These are phyloP conservation scores for Dictyostelium gargantuum DNA, from an alignment of 208 protist species.

Conservation along the genomic window DNA sequence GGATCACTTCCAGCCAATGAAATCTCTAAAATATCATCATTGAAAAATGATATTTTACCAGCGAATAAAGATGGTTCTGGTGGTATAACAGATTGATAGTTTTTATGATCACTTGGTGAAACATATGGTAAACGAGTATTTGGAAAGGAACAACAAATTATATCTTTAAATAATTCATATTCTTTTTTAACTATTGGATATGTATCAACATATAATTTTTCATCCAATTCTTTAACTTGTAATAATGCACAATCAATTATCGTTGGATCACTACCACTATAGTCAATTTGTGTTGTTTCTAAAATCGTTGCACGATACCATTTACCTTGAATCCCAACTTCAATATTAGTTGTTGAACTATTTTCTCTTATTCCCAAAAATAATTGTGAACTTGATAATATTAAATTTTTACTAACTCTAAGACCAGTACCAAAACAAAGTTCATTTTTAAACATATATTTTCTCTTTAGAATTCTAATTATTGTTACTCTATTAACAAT, in stretches of 20 bases:
- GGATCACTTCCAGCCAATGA: not conserved
- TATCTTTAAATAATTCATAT: not conserved
- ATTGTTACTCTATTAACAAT: slow-evolving; percentile 1
- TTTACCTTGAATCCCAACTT: not conserved
- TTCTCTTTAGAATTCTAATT: not conserved
- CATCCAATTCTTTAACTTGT: not conserved
- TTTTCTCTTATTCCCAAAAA: not conserved
- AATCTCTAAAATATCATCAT: not conserved
- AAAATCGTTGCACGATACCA: not conserved
- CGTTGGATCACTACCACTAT: not conserved
- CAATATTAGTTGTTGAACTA: not conserved
- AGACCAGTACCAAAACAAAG: not conserved
- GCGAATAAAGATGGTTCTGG: not conserved
- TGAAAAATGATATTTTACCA: not conserved
- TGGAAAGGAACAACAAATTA: not conserved
- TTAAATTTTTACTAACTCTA: not conserved
- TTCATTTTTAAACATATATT: not conserved
- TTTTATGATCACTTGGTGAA: not conserved
- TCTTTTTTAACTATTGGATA: not conserved
- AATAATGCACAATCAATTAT: not conserved
- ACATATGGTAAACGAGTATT: not conserved
- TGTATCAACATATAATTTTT: not conserved
- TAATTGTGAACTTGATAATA: not conserved
- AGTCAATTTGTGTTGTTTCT: not conserved
- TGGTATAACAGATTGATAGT: not conserved